phyloP scores from a whole-genome alignment of 306 rosid genomes.

The Crotalaria pallida region DNA sequence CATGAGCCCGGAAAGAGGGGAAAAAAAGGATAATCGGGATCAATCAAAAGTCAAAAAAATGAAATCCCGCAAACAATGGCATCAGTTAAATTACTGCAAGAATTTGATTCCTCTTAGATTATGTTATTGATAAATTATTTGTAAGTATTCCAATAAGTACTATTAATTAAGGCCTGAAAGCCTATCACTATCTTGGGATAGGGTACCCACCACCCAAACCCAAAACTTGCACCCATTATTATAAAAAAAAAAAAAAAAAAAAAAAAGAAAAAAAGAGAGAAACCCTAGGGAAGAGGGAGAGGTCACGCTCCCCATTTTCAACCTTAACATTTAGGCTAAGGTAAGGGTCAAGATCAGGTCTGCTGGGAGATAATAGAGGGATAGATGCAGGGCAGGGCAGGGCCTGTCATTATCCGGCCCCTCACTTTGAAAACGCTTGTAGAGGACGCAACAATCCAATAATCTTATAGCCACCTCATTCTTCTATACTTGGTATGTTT shows the following conservation, averaged over 20 bases:
- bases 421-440: conserved; percentile 47
- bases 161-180: too few species aligned
- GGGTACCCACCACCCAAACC: not conserved
- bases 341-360: not conserved
- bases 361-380: too few species aligned
- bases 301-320: not conserved
- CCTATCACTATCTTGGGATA: not conserved
- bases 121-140: too few species aligned
- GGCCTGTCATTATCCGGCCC: conserved; percentile 48
- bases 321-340: not conserved
- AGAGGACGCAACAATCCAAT: conserved; percentile 43
- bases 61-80: not conserved
- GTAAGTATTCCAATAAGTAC: too few species aligned
- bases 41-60: not conserved
- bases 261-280: not conserved
- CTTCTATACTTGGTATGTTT: conserved; percentile 17
- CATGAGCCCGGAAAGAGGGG: conserved; percentile 28
- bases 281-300: conserved; percentile 15
- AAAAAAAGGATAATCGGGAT: not conserved
- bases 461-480: conserved; percentile 20
- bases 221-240: not conserved
- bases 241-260: too few species aligned
- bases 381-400: conserved; percentile 16
- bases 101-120: too few species aligned
- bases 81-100: too few species aligned